A percentile compares a stretch with the other conserved stretches of the same genome.
Evolutionary conservation across 345 rosid species (phyloP).

Genomic region (Dipteronia dyeriana): DNA sequence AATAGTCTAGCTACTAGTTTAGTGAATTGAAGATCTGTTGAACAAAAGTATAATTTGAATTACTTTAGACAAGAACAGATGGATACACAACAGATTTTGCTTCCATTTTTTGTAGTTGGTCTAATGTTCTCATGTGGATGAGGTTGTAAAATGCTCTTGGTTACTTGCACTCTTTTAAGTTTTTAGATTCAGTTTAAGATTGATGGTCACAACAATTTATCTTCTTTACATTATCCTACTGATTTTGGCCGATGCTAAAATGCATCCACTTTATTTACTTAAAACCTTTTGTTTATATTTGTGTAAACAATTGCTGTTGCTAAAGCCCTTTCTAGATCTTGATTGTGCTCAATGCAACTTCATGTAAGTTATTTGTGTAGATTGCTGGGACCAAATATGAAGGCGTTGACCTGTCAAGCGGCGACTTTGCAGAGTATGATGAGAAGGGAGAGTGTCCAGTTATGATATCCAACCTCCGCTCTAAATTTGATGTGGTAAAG

Average conservation of each 20-base stretch:
- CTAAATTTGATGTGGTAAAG: slow-evolving; percentile 66
- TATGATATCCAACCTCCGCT: slow-evolving; percentile 76
- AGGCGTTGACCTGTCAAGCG: slow-evolving; percentile 71
- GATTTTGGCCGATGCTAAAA: background rate
- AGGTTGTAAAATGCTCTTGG: too few relatives aligned
- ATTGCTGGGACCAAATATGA: slow-evolving; percentile 65
- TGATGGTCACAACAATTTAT: background rate
- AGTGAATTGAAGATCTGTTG: background rate
- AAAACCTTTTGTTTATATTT: background rate
- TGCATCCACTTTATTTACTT: background rate
- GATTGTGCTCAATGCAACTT: slow-evolving; percentile 7
- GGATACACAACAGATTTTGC: background rate
- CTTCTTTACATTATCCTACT: background rate
- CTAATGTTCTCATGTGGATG: too few relatives aligned
- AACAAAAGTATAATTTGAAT: background rate
- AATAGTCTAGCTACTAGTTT: background rate
- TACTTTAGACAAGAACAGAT: background rate
- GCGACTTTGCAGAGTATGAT: slow-evolving; percentile 71
- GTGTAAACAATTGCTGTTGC: background rate
- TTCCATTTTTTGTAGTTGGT: background rate
- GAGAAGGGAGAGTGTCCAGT: slow-evolving; percentile 87
- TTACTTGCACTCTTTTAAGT: background rate
- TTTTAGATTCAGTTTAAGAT: background rate
- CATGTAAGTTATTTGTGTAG: slow-evolving; percentile 32
- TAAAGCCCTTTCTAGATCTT: slow-evolving; percentile 1